phyloP scores from a whole-genome alignment of 306 rosid genomes.

The Arachis hypogaea region DNA sequence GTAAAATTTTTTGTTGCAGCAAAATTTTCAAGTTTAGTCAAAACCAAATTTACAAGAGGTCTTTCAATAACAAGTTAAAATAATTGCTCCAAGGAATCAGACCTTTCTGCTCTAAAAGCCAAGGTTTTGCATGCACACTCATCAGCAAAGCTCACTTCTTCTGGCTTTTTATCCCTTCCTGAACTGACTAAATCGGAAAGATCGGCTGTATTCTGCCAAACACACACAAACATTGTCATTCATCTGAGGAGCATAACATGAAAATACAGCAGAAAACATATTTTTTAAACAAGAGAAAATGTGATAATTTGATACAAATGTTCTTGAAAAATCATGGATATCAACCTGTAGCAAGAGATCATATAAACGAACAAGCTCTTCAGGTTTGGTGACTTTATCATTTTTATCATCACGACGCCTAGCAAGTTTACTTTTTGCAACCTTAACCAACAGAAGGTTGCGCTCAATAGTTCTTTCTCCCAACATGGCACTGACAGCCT shows the following conservation, averaged over 20 bases:
- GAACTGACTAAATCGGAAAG: constrained; percentile 95
- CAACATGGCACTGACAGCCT: constrained; percentile 91
- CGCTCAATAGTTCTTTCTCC: constrained; percentile 97
- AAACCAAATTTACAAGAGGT: neutral
- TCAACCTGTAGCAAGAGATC: constrained; percentile 90
- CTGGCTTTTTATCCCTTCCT: constrained; percentile 81
- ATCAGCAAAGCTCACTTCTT: constrained; percentile 74
- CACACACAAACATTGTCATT: constrained; percentile 37
- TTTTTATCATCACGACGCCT: constrained; percentile 83
- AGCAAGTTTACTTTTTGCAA: constrained; percentile 85
- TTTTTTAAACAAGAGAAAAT: constrained; percentile 25
- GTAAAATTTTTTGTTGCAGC: neutral
- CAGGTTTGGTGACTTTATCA: constrained; percentile 97
- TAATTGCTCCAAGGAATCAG: constrained; percentile 33
- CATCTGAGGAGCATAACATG: constrained; percentile 30
- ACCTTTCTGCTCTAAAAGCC: constrained; percentile 95
- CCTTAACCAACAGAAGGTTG: constrained; percentile 80
- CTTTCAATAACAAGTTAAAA: constrained; percentile 7
- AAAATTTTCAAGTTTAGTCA: neutral
- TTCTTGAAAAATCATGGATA: constrained; percentile 31
- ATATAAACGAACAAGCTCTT: constrained; percentile 94
- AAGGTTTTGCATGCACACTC: constrained; percentile 71
- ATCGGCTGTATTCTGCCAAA: constrained; percentile 87
- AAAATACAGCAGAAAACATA: constrained; percentile 15
- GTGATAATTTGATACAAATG: constrained; percentile 27